These are phyloP conservation scores for Lichtheimia corymbifera DNA, from an alignment of 371 early-diverging fungal genomes.

Conservation along the genomic window DNA sequence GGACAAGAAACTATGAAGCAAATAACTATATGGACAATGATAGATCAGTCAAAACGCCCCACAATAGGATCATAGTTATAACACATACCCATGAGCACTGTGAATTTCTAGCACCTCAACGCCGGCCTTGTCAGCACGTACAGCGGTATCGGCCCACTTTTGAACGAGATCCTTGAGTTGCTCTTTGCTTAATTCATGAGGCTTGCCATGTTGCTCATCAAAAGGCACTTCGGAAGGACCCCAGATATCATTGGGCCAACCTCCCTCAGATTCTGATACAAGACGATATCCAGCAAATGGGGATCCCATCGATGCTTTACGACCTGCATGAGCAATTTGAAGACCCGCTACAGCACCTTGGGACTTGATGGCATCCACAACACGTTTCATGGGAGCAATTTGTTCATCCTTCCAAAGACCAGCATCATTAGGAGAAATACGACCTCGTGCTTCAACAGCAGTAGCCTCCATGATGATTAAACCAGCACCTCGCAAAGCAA, in stretches of 20 bases:
- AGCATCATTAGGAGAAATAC: conserved; percentile 75
- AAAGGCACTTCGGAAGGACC: conserved; percentile 68
- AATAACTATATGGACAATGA: conserved; percentile 58
- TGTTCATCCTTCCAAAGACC: conserved; percentile 86
- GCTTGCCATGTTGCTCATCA: conserved; percentile 45
- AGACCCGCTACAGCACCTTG: conserved; percentile 66
- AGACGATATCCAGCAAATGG: conserved; percentile 38
- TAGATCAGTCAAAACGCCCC: conserved; percentile 27
- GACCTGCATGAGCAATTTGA: conserved; percentile 85
- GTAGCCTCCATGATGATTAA: conserved; percentile 81
- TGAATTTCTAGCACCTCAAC: conserved; percentile 91
- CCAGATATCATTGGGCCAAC: conserved; percentile 78
- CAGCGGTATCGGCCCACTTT: conserved; percentile 72
- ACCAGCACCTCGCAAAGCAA: conserved; percentile 76
- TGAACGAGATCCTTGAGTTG: conserved; percentile 62
- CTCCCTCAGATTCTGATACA: conserved; percentile 54
- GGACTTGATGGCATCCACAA: conserved; percentile 65
- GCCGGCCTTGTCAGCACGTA: conserved; percentile 74
- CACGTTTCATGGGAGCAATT: conserved; percentile 56
- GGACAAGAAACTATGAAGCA: conserved; percentile 79
- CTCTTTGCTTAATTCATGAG: conserved; percentile 63
- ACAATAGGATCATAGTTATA: background rate
- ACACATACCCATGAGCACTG: conserved; percentile 53
- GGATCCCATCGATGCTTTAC: conserved; percentile 70
- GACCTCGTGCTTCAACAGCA: conserved; percentile 72